phyloP scores from a whole-genome alignment of 257 asterid species.

The Solanum chilense region DNA sequence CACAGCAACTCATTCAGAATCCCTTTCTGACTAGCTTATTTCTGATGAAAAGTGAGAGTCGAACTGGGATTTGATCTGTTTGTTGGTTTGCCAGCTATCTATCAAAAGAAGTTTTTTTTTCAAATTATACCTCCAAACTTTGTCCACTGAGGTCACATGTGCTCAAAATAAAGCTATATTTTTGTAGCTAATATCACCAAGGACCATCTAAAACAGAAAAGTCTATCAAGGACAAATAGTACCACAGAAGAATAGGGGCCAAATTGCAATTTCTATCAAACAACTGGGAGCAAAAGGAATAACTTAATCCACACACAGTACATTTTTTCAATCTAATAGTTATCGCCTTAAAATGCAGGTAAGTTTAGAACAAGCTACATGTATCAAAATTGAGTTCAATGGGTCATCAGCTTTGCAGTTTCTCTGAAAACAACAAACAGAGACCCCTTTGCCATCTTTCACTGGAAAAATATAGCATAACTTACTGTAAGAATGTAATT shows the following conservation, averaged over 20 bases:
- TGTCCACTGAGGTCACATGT: not conserved
- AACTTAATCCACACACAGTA: not conserved
- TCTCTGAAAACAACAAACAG: not conserved
- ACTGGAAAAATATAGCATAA: not conserved
- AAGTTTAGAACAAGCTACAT: not conserved
- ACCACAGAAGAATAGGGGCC: not conserved
- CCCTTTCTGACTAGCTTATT: not conserved
- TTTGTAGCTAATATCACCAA: not conserved
- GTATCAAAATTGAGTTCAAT: not conserved
- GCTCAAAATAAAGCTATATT: not conserved
- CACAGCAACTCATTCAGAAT: not conserved
- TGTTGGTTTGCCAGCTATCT: not conserved
- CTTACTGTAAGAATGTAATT: not conserved
- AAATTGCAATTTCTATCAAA: not conserved
- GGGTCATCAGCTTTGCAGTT: not conserved
- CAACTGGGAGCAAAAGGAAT: not conserved
- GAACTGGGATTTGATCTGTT: not conserved
- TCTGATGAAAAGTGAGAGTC: not conserved
- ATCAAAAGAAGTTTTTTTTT: not conserved
- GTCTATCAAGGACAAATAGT: not conserved
- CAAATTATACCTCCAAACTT: not conserved
- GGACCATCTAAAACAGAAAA: not conserved
- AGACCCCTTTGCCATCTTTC: not conserved
- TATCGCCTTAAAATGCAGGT: not conserved
- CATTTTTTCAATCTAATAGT: not conserved